Evolutionary conservation across 257 asterid genomes (phyloP).

Genomic region (Jaltomata sinuosa): DNA sequence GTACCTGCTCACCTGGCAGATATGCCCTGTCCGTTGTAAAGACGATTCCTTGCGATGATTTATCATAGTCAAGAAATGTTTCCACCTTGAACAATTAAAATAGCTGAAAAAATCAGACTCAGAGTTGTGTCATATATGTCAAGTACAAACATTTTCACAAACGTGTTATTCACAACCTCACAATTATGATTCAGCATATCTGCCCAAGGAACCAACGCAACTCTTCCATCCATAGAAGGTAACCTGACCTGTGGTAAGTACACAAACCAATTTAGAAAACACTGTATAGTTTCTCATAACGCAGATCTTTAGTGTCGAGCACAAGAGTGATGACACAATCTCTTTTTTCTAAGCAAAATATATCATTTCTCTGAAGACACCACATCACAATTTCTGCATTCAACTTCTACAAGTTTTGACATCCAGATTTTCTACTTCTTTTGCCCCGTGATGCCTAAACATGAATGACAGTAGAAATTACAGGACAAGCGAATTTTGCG

Average conservation of each 20-base stretch:
- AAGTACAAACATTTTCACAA: neutral
- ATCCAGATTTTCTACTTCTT: neutral
- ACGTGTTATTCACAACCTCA: conserved; percentile 33
- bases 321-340: neutral
- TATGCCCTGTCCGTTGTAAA: conserved; percentile 85
- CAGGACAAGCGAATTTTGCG: neutral
- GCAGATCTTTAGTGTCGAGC: neutral
- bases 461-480: neutral
- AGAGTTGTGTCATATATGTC: neutral
- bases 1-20: conserved; percentile 99
- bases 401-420: neutral
- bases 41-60: conserved; percentile 79
- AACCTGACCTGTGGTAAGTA: conserved; percentile 52
- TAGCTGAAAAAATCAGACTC: conserved; percentile 10
- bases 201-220: conserved; percentile 98
- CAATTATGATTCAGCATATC: conserved; percentile 96
- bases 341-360: neutral
- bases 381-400: neutral
- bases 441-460: neutral
- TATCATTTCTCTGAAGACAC: neutral
- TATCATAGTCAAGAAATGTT: conserved; percentile 86
- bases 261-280: neutral
- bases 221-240: conserved; percentile 84
- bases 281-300: neutral
- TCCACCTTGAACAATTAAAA: conserved; percentile 44